Evolutionary conservation across 2,329 filamentous ascomycete genomes (phyloP).

Genomic region (Furcasterigmium furcatum): DNA sequence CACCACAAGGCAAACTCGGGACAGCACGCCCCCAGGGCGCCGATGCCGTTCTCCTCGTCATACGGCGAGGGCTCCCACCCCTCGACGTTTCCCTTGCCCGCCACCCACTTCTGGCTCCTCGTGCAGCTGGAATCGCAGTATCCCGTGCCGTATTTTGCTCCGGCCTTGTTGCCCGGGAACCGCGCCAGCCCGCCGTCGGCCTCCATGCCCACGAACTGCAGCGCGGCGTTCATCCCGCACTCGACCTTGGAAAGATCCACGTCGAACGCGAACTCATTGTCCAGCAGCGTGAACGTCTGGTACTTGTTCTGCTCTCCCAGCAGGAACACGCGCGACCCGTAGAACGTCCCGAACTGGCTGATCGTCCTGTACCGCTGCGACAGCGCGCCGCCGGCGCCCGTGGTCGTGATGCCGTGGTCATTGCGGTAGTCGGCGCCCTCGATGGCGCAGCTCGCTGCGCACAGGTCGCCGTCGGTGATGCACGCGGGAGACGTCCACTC

Average conservation of each 20-base stretch:
- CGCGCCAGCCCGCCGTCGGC: conserved; percentile 43
- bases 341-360: too few relatives aligned
- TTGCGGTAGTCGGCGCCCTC: conserved; percentile 41
- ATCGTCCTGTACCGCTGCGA: conserved; percentile 49
- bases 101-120: conserved; percentile 42
- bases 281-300: conserved; percentile 56
- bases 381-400: conserved; percentile 38
- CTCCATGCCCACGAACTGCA: conserved; percentile 58
- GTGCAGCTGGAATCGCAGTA: conserved; percentile 47
- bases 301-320: conserved; percentile 53
- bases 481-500: conserved; percentile 28
- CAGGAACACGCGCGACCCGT: conserved; percentile 53
- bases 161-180: conserved; percentile 37
- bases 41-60: conserved; percentile 46
- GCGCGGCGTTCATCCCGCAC: conserved; percentile 64
- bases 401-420: conserved; percentile 45
- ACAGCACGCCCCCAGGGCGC: conserved; percentile 49
- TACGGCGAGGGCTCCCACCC: conserved; percentile 42
- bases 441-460: conserved; percentile 39
- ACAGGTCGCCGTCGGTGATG: conserved; percentile 22
- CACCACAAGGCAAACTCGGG: conserved; percentile 60
- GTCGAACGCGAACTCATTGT: conserved; percentile 64
- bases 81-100: conserved; percentile 37
- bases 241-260: conserved; percentile 60
- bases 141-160: conserved; percentile 54